Percentiles rank a stretch among this genome's conserved stretches.
Conservation (phyloP, 1,284 basidiomycete species). For the Ustilago sp. region DNA sequence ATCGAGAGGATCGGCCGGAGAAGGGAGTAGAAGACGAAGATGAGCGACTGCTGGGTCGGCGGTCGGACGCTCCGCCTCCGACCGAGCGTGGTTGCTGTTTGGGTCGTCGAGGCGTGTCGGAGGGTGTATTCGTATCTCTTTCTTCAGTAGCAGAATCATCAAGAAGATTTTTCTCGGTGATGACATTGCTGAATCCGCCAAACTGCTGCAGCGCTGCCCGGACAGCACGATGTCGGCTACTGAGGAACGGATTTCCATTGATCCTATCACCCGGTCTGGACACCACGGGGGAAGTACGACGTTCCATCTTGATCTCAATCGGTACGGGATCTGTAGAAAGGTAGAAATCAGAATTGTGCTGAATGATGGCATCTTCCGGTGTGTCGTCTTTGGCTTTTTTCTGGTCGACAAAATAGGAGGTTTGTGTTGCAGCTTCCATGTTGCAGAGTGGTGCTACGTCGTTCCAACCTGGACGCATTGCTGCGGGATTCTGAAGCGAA, state of each 20-base stretch:
- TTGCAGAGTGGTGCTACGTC: constrained; percentile 37
- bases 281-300: constrained; percentile 13
- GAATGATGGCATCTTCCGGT: constrained; percentile 38
- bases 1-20: neutral
- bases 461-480: constrained; percentile 47
- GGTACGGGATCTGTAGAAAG: constrained; percentile 22
- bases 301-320: constrained; percentile 44
- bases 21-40: neutral
- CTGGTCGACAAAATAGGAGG: constrained; percentile 39
- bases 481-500: constrained; percentile 37
- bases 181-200: constrained; percentile 33
- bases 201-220: constrained; percentile 30
- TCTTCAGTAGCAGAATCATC: neutral
- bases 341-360: constrained; percentile 28
- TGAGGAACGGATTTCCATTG: neutral
- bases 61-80: neutral
- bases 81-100: neutral
- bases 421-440: constrained; percentile 20
- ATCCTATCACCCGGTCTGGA: constrained; percentile 14
- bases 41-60: neutral
- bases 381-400: constrained; percentile 23
- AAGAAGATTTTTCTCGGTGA: constrained; percentile 14
- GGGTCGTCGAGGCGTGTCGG: neutral
- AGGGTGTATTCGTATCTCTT: neutral
- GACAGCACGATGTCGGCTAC: constrained; percentile 1